Base-by-base conservation (phyloP, 73 alveolate genomes). In the Symbiodinium natans region DNA sequence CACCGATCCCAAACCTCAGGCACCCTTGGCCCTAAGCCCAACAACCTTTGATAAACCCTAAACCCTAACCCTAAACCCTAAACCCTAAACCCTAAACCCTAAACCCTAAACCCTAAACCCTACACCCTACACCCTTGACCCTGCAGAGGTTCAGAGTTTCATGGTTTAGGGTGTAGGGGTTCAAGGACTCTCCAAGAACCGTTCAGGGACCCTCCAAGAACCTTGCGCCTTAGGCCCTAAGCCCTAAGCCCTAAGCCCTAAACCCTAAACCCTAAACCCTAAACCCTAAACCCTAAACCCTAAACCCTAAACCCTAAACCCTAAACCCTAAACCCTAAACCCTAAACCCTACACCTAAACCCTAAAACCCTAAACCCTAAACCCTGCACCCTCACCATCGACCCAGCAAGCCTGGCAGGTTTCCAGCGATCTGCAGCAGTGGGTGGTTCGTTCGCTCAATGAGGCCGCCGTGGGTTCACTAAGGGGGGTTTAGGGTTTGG, bases 361-460 rank as follows among this genome's bases (percentile, higher is more conserved):
- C n/a, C n/a, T n/a, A n/a, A n/a, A n/a, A n/a, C 59, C 59, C 59
- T 13, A 46, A 46, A 43, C 11, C 11, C 63, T 2, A 48, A 25
- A 5, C 68, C 68, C 68, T 52, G 68, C 7, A 27, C 59, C 5
- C n/a, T n/a, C n/a, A n/a, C n/a, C n/a, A n/a, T n/a, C n/a, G 29
- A 52, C 68, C 68, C 27, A 27, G 27, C 52, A 19, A 3, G 17
- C 34, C 38, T 5, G 43, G 43, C n/a, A 85, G 93, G 94, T 86
- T 34, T 52, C 94, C 11, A 33, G 40, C 40, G 94, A 86, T 5
- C 94, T 86, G 41, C 94, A 54, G 38, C n/a, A 86, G 41, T 86
- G 94, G 94, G 39, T 86, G 83, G 63, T 86, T 40, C 68, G 68
- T 54, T 86, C 94, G 63, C 59, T 86, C 83, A 52, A 52, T 82